phyloP scores from a whole-genome alignment of 176 grass and related monocot genomes.

The Avena eriantha region DNA sequence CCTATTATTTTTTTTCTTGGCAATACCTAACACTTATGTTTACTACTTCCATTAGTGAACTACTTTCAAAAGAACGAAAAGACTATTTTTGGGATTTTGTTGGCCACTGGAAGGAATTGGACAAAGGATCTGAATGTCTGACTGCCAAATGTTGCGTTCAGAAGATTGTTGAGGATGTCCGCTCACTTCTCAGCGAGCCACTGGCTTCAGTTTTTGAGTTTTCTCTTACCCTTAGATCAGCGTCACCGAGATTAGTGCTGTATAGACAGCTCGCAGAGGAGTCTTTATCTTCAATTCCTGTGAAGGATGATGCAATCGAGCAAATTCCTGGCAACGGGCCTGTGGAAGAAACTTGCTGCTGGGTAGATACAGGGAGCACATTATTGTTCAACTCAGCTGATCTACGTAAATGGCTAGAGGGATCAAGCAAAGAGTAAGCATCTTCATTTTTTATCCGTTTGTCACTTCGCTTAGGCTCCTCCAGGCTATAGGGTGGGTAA shows the following conservation, averaged over 20 bases:
- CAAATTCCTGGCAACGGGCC: slow-evolving; percentile 49
- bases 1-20: slow-evolving; percentile 15
- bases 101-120: slow-evolving; percentile 75
- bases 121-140: slow-evolving; percentile 79
- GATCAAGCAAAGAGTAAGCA: slow-evolving; percentile 58
- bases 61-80: slow-evolving; percentile 86
- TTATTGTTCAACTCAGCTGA: slow-evolving; percentile 69
- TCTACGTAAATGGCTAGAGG: slow-evolving; percentile 72
- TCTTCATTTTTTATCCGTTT: slow-evolving; percentile 27
- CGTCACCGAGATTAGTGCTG: slow-evolving; percentile 87
- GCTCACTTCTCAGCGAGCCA: slow-evolving; percentile 67
- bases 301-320: slow-evolving; percentile 47
- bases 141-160: slow-evolving; percentile 86
- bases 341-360: slow-evolving; percentile 76
- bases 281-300: slow-evolving; percentile 69
- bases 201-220: slow-evolving; percentile 87
- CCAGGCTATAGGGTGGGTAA: slow-evolving; percentile 37
- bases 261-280: slow-evolving; percentile 89
- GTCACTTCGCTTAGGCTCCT: slow-evolving; percentile 41
- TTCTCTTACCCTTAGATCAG: slow-evolving; percentile 91
- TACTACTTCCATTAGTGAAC: slow-evolving; percentile 59
- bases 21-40: slow-evolving; percentile 27
- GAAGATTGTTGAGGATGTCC: slow-evolving; percentile 73
- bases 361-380: slow-evolving; percentile 81
- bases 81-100: slow-evolving; percentile 86